phyloP scores from a whole-genome alignment of 768 basidiomycete genomes.

The Lactarius evosmus region DNA sequence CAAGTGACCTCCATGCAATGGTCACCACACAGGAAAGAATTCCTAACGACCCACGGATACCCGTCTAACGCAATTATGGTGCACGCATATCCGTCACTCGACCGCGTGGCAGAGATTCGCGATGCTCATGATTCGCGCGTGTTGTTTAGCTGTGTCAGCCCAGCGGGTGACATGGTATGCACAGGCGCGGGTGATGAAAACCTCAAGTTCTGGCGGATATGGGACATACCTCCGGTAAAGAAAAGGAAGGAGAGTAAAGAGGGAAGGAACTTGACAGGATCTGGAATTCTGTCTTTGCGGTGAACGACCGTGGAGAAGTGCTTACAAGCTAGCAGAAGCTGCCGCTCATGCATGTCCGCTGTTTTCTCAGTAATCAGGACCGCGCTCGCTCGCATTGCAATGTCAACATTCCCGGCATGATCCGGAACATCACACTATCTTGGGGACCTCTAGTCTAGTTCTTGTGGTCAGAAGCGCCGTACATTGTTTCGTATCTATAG shows the following conservation, averaged over 20 bases:
- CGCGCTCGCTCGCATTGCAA: neutral
- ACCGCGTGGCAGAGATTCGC: conserved; percentile 77
- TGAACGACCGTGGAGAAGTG: conserved; percentile 23
- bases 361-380: conserved; percentile 3
- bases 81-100: conserved; percentile 82
- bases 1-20: conserved; percentile 92
- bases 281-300: conserved; percentile 40
- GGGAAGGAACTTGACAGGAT: conserved; percentile 32
- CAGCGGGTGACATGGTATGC: conserved; percentile 86
- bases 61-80: conserved; percentile 83
- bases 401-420: conserved; percentile 5
- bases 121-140: conserved; percentile 94
- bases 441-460: conserved; percentile 3
- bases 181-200: conserved; percentile 96
- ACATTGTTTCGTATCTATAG: neutral
- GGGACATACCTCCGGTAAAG: conserved; percentile 60
- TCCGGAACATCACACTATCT: neutral
- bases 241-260: conserved; percentile 47
- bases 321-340: neutral
- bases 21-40: conserved; percentile 83
- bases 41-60: conserved; percentile 91
- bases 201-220: conserved; percentile 92
- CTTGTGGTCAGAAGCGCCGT: neutral
- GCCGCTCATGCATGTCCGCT: neutral
- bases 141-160: conserved; percentile 78